A percentile compares a stretch with the other conserved stretches of the same genome.
phyloP scores from a whole-genome alignment of 805 yeast genomes.

The Sugiyamaella americana region DNA sequence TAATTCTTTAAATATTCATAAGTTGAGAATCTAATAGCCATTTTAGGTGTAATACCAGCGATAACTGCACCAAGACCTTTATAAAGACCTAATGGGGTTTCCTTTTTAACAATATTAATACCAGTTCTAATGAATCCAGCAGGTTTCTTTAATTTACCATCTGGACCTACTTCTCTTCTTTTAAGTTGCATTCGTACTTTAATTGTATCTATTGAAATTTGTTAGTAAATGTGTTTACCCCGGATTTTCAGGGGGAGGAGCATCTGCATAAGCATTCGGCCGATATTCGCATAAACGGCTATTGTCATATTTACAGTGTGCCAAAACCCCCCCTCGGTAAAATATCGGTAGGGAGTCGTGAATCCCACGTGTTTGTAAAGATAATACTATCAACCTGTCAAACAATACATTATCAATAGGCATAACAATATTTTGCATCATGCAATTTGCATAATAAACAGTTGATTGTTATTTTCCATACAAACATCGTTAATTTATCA shows the following conservation, averaged over 20 bases:
- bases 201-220: conserved; percentile 76
- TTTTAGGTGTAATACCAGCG: conserved; percentile 95
- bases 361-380: too few species aligned
- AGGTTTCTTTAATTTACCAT: conserved; percentile 40
- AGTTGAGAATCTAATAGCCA: conserved; percentile 95
- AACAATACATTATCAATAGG: too few species aligned
- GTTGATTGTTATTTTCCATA: too few species aligned
- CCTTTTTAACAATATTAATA: conserved; percentile 64
- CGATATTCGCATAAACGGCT: too few species aligned
- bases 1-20: conserved; percentile 80
- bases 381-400: too few species aligned
- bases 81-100: conserved; percentile 79
- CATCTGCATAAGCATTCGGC: neutral
- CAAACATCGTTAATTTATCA: too few species aligned
- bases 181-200: conserved; percentile 96
- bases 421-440: too few species aligned
- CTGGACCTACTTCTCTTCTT: conserved; percentile 42
- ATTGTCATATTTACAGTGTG: too few species aligned
- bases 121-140: conserved; percentile 89
- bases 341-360: too few species aligned
- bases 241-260: neutral
- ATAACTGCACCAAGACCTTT: conserved; percentile 97
- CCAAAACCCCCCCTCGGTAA: too few species aligned
- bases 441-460: too few species aligned
- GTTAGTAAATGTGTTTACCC: neutral